These are phyloP conservation scores for Beta corolliflora DNA, from an alignment of 179 eudicot genomes.

Conservation along the genomic window DNA sequence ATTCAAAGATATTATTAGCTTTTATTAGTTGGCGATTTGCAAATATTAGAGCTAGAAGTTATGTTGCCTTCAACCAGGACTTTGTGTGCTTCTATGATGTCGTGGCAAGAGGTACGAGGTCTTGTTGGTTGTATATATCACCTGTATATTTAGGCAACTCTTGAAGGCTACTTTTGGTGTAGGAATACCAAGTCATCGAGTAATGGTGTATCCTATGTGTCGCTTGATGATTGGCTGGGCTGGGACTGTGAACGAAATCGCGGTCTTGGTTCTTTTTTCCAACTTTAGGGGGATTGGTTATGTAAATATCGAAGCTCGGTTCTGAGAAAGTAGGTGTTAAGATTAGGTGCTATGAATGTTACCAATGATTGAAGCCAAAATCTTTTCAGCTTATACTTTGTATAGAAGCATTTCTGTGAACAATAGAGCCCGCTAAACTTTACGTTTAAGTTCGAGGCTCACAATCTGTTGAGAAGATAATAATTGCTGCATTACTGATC, in stretches of 20 bases:
- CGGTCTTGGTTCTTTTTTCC: not conserved
- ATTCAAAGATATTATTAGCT: constrained; percentile 25
- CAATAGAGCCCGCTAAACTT: constrained; percentile 12
- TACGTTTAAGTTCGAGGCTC: constrained; percentile 19
- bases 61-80: constrained; percentile 22
- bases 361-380: not conserved
- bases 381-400: not conserved
- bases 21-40: not conserved
- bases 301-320: constrained; percentile 3
- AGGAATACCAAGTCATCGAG: not conserved
- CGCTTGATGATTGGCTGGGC: not conserved
- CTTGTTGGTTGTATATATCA: constrained; percentile 21
- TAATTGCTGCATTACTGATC: not conserved
- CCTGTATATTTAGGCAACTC: constrained; percentile 14
- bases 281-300: not conserved
- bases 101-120: constrained; percentile 12
- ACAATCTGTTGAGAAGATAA: not conserved
- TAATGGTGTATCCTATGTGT: not conserved
- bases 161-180: not conserved
- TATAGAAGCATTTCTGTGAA: constrained; percentile 11
- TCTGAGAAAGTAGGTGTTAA: not conserved
- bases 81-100: constrained; percentile 22
- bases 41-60: constrained; percentile 21
- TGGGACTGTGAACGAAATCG: not conserved
- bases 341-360: constrained; percentile 7